phyloP scores from a whole-genome alignment of 495 filamentous ascomycete genomes.

The Talaromyces wortmannii region DNA sequence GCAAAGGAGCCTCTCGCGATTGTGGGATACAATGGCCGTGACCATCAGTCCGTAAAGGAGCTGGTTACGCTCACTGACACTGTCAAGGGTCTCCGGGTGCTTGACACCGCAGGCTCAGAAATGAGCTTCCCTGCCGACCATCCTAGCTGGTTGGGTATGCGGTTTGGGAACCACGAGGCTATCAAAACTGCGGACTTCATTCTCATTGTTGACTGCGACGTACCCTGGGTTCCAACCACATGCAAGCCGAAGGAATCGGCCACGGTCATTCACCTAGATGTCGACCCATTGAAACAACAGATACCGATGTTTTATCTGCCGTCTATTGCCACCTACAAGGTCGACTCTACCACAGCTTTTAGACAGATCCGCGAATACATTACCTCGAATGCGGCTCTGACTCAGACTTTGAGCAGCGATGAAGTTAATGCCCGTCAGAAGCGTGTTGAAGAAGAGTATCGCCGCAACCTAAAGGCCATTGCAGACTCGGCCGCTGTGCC shows the following conservation, averaged over 20 bases:
- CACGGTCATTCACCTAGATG: conserved; percentile 75
- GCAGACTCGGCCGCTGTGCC: conserved; percentile 46
- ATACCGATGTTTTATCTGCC: conserved; percentile 80
- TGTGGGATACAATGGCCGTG: conserved; percentile 77
- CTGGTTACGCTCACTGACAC: conserved; percentile 73
- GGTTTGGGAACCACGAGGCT: conserved; percentile 67
- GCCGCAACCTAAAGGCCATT: conserved; percentile 52
- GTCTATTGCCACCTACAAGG: conserved; percentile 68
- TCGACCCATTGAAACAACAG: conserved; percentile 80
- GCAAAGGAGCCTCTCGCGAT: conserved; percentile 75
- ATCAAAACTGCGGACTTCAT: conserved; percentile 80
- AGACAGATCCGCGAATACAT: conserved; percentile 63
- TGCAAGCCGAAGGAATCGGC: conserved; percentile 48
- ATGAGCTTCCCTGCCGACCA: conserved; percentile 94
- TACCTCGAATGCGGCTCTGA: conserved; percentile 31
- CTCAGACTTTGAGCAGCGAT: conserved; percentile 36
- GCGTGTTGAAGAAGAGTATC: conserved; percentile 51
- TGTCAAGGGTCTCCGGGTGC: conserved; percentile 71
- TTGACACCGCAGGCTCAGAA: conserved; percentile 87
- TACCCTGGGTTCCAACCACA: conserved; percentile 64
- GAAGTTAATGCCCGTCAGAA: conserved; percentile 45
- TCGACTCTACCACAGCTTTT: conserved; percentile 63
- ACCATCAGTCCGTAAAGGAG: conserved; percentile 59
- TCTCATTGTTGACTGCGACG: conserved; percentile 78
- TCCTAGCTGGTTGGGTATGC: conserved; percentile 62